Percentiles rank a stretch among this genome's conserved stretches.
These are phyloP conservation scores for Pseudogymnoascus sp. DNA, from an alignment of 2,329 filamentous ascomycete species.

Conservation along the genomic window DNA sequence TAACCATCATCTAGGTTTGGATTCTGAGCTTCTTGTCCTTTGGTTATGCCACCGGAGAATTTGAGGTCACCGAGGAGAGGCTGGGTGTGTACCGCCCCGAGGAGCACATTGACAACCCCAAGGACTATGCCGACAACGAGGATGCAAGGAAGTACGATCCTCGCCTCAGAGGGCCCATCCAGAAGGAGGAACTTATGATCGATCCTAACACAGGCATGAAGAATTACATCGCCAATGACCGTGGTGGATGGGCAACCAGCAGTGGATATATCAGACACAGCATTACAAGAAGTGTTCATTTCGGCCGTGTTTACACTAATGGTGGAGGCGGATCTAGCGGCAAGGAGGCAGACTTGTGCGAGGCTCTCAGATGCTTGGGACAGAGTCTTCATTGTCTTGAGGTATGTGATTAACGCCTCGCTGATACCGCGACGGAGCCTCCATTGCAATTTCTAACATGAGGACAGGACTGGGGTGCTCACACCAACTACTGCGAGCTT, in stretches of 20 bases:
- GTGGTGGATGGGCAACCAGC: conserved; percentile 81
- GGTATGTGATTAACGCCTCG: conserved; percentile 29
- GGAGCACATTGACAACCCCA: conserved; percentile 67
- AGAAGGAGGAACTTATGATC: conserved; percentile 61
- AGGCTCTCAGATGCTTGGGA: conserved; percentile 67
- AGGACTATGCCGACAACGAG: conserved; percentile 74
- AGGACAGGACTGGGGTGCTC: not conserved
- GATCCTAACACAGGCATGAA: conserved; percentile 87
- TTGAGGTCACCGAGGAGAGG: conserved; percentile 73
- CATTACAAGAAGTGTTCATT: conserved; percentile 66
- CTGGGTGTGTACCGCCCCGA: conserved; percentile 76
- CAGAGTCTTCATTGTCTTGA: conserved; percentile 72
- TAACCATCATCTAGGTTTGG: conserved; percentile 47
- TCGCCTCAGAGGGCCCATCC: conserved; percentile 72
- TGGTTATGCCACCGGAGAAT: conserved; percentile 79
- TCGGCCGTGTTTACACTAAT: conserved; percentile 64
- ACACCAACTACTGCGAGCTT: conserved; percentile 66
- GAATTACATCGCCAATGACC: conserved; percentile 95
- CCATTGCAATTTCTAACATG: not conserved
- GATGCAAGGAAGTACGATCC: conserved; percentile 78
- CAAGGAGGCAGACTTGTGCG: conserved; percentile 69
- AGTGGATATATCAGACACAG: conserved; percentile 75
- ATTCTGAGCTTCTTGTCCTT: conserved; percentile 74
- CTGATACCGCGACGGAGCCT: not conserved
- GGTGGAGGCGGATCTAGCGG: conserved; percentile 50